These are phyloP conservation scores for Heritiera fomes DNA, from an alignment of 345 rosid genomes.

Conservation along the genomic window DNA sequence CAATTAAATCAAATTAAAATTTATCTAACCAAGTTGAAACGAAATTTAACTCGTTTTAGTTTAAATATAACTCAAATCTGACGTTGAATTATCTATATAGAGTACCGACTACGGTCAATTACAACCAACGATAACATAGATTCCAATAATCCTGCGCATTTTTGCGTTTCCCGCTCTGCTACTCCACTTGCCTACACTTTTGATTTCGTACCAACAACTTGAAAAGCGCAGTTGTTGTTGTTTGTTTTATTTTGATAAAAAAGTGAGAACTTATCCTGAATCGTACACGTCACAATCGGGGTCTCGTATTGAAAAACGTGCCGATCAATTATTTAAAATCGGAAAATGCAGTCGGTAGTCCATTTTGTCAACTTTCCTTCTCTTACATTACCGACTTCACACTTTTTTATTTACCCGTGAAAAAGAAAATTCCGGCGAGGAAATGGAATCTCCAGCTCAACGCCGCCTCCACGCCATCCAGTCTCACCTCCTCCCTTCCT, in stretches of 20 bases:
- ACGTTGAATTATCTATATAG: too few relatives aligned
- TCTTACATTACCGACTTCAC: not conserved
- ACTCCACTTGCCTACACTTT: too few relatives aligned
- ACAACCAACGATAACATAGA: too few relatives aligned
- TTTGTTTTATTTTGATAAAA: not conserved
- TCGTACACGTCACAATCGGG: not conserved
- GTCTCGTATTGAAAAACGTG: not conserved
- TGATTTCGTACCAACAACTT: too few relatives aligned
- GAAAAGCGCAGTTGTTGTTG: too few relatives aligned
- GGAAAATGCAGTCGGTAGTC: not conserved
- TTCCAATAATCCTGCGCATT: too few relatives aligned
- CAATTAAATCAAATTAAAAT: too few relatives aligned
- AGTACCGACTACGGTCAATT: too few relatives aligned
- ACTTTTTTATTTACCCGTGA: not conserved
- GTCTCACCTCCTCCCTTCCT: constrained; percentile 50
- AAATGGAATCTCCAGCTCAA: constrained; percentile 47
- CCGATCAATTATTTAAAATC: not conserved
- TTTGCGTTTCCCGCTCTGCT: too few relatives aligned
- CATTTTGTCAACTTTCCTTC: not conserved
- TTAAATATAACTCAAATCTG: too few relatives aligned
- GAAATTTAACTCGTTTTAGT: too few relatives aligned
- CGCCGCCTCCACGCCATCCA: constrained; percentile 67
- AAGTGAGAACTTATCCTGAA: not conserved
- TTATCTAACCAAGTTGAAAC: too few relatives aligned
- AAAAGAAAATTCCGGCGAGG: not conserved